phyloP scores from a whole-genome alignment of 192 early-diverging fungal genomes.

The Dissophora globulifera region DNA sequence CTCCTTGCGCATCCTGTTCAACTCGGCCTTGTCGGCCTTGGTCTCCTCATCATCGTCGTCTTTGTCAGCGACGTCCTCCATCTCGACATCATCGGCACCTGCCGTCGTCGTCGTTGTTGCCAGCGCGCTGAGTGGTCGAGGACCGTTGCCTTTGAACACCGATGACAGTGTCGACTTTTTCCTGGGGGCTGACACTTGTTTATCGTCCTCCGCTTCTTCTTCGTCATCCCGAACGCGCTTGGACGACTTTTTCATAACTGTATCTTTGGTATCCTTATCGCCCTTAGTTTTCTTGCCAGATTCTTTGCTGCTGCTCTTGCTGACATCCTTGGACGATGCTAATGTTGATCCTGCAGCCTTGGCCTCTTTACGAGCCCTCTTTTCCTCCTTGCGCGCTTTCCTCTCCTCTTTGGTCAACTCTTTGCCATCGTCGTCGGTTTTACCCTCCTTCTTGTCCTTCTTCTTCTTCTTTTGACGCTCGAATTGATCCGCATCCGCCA shows the following conservation, averaged over 20 bases:
- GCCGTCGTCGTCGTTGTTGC: background rate
- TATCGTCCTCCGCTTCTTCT: background rate
- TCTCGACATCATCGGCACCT: slow-evolving; percentile 28
- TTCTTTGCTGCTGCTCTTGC: background rate
- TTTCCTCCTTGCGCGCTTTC: slow-evolving; percentile 23
- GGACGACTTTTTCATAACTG: slow-evolving; percentile 2
- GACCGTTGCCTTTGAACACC: slow-evolving; percentile 49
- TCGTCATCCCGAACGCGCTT: slow-evolving; percentile 21
- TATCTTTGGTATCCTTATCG: background rate
- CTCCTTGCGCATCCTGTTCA: slow-evolving; percentile 33
- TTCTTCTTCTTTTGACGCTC: slow-evolving; percentile 43
- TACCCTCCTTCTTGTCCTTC: slow-evolving; percentile 34
- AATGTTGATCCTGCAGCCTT: slow-evolving; percentile 7
- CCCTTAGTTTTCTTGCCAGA: slow-evolving; percentile 3
- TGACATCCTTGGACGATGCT: background rate
- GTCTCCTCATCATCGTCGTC: slow-evolving; percentile 17
- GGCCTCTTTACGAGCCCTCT: slow-evolving; percentile 34
- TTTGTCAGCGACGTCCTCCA: slow-evolving; percentile 24
- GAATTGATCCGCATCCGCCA: slow-evolving; percentile 28
- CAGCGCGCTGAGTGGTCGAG: slow-evolving; percentile 45
- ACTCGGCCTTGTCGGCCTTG: slow-evolving; percentile 27
- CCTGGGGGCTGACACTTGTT: slow-evolving; percentile 1
- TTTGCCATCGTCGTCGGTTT: no score
- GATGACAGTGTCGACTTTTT: slow-evolving; percentile 39
- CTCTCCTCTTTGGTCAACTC: slow-evolving; percentile 29